Base-by-base conservation (phyloP, 306 rosid genomes). In the Cyclanthera cordifolia region DNA sequence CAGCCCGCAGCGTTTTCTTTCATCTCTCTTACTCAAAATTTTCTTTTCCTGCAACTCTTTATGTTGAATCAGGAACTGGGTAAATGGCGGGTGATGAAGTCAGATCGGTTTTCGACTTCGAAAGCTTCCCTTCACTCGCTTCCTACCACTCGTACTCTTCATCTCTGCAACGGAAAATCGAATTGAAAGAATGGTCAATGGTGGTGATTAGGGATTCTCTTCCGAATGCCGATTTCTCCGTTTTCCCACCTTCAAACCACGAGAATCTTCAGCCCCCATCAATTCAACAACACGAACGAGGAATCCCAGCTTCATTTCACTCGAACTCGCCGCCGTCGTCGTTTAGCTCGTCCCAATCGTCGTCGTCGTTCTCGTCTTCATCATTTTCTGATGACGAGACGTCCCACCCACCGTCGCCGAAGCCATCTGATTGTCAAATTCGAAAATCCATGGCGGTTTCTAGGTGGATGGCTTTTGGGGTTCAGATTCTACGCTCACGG, bases 201-300 rank as follows among this genome's bases (percentile, higher is more conserved):
- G 88, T 72, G 37, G 68, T 71, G 55, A 76, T 84, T 67, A 73
- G 73, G 49, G 81, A 78, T 54, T 69, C 70, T 46, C 56, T 39
- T 57, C 53, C 74, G 23, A 52, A 66, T 21, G 28, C 34, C 15
- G 83, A 79, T 49, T 69, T 63, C 73, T 73, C 74, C 45, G 52
- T 81, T 32, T 84, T 84, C 59, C 88, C 88, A 68, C 88, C 88
- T 46, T 50, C 50, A 9, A 76, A 81, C 53, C 88, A 84, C 59
- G 85, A 84, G 67, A 84, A 81, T 58, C 83, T 84, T 9, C 76
- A 46, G 74, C 67, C 47, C 48, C 69, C 75, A 2, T 46, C 58
- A 3, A 55, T 7, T 14, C 10, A 8, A 16, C 17, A 19, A 41
- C 23, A 49, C 25, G 48, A 74, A 27, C 65, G 60, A 2, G 55